A percentile compares a stretch with the other conserved stretches of the same genome.
phyloP scores from a whole-genome alignment of 169 alveolate genomes.

The Babesia ovata region DNA sequence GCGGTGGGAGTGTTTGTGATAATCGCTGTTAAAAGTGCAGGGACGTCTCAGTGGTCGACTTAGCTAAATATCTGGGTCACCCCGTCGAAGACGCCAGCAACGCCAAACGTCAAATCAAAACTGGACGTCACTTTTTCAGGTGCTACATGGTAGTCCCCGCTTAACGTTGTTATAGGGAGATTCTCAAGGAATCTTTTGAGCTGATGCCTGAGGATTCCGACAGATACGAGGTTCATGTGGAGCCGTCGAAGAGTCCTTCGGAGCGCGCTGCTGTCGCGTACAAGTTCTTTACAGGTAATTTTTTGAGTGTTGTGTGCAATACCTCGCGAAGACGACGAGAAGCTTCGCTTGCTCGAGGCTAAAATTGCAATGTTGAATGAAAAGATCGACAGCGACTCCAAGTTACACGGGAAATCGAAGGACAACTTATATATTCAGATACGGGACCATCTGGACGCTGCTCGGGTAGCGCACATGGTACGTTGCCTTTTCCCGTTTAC shows the following conservation, averaged over 20 bases:
- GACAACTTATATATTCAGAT: slow-evolving; percentile 78
- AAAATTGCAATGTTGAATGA: slow-evolving; percentile 77
- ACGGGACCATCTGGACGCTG: slow-evolving; percentile 83
- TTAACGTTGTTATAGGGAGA: slow-evolving; percentile 39
- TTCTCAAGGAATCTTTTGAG: slow-evolving; percentile 80
- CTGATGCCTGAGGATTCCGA: slow-evolving; percentile 80
- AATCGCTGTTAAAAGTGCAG: slow-evolving; percentile 1
- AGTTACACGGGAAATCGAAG: slow-evolving; percentile 69
- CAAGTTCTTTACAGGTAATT: slow-evolving; percentile 67
- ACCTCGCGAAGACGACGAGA: slow-evolving; percentile 71
- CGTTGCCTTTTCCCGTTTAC: neutral
- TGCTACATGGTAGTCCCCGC: neutral
- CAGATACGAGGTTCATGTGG: slow-evolving; percentile 57
- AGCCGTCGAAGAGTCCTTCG: slow-evolving; percentile 48
- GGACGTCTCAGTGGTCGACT: slow-evolving; percentile 64
- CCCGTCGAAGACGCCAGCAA: slow-evolving; percentile 70
- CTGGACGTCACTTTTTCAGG: slow-evolving; percentile 69
- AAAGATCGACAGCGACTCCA: slow-evolving; percentile 78
- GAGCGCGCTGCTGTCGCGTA: slow-evolving; percentile 77
- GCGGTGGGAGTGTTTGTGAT: slow-evolving; percentile 49
- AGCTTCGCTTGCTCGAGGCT: slow-evolving; percentile 76
- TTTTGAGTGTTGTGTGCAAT: no score
- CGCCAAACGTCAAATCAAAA: slow-evolving; percentile 66
- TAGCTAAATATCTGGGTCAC: slow-evolving; percentile 73
- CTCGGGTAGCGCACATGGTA: slow-evolving; percentile 81